phyloP scores from a whole-genome alignment of 257 asterid species.

The Capsicum rhomboideum region DNA sequence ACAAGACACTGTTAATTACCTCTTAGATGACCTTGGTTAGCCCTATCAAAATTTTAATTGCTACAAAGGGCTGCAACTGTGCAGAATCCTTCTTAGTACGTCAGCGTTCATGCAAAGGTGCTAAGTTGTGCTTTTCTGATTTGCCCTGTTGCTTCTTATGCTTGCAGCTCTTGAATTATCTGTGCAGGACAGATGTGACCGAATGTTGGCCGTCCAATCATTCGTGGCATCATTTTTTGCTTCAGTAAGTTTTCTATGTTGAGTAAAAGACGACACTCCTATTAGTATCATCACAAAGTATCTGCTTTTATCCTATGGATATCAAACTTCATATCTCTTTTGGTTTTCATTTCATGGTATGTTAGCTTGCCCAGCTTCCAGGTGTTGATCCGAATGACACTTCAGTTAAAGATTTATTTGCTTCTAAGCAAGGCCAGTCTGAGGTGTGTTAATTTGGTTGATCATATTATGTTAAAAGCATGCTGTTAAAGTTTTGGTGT shows the following conservation, averaged over 20 bases:
- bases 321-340: neutral
- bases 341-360: neutral
- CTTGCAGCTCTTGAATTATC: constrained; percentile 82
- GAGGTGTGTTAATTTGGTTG: constrained; percentile 1
- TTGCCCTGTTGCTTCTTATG: neutral
- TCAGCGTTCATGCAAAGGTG: neutral
- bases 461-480: neutral
- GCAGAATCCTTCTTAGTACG: neutral
- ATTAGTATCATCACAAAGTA: neutral
- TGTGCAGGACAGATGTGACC: constrained; percentile 74
- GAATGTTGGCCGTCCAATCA: constrained; percentile 65
- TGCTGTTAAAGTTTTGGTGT: neutral
- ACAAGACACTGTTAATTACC: neutral
- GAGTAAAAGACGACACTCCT: neutral
- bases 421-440: constrained; percentile 2
- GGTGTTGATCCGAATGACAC: constrained; percentile 5
- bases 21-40: neutral
- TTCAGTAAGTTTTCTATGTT: constrained; percentile 42
- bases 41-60: neutral
- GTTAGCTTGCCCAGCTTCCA: neutral
- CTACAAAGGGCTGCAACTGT: neutral
- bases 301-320: neutral
- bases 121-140: neutral
- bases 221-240: constrained; percentile 60
- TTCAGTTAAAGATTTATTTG: constrained; percentile 2